phyloP scores from a whole-genome alignment of 2,329 filamentous ascomycete species.

The Fusarium verticillioides region DNA sequence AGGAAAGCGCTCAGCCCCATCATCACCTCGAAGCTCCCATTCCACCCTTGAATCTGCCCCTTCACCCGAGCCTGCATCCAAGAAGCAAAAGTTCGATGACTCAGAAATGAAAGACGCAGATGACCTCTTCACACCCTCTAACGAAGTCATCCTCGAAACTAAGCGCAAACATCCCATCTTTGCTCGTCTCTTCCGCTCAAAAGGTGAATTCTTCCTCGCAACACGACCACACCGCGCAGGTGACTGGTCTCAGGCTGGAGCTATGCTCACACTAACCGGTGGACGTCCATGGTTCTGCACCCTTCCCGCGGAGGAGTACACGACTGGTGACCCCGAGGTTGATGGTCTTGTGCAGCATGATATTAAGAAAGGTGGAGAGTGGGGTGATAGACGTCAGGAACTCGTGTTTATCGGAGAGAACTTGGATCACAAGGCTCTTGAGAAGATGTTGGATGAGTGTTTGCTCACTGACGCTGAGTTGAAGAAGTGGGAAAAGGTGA shows the following conservation, averaged over 20 bases:
- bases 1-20: constrained; percentile 29
- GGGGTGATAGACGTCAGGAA: constrained; percentile 78
- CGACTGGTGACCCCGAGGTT: constrained; percentile 59
- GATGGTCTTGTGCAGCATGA: constrained; percentile 62
- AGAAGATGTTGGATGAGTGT: constrained; percentile 66
- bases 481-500: constrained; percentile 62
- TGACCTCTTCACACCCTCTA: constrained; percentile 50
- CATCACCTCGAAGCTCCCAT: constrained; percentile 39
- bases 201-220: constrained; percentile 70
- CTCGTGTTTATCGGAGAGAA: constrained; percentile 78
- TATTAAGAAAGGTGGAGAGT: constrained; percentile 65
- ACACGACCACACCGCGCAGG: constrained; percentile 65
- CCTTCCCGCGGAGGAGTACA: constrained; percentile 62
- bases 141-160: constrained; percentile 61
- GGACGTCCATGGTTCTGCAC: constrained; percentile 70
- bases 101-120: constrained; percentile 34
- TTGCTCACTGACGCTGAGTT: constrained; percentile 71
- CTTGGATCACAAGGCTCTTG: constrained; percentile 64
- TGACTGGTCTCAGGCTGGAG: constrained; percentile 72
- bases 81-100: constrained; percentile 27
- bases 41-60: constrained; percentile 41
- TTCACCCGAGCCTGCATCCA: constrained; percentile 27
- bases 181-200: constrained; percentile 68
- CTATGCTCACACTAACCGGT: constrained; percentile 70
- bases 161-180: constrained; percentile 66